Base-by-base conservation (phyloP, 345 rosid genomes). In the Noccaea bulbosa region DNA sequence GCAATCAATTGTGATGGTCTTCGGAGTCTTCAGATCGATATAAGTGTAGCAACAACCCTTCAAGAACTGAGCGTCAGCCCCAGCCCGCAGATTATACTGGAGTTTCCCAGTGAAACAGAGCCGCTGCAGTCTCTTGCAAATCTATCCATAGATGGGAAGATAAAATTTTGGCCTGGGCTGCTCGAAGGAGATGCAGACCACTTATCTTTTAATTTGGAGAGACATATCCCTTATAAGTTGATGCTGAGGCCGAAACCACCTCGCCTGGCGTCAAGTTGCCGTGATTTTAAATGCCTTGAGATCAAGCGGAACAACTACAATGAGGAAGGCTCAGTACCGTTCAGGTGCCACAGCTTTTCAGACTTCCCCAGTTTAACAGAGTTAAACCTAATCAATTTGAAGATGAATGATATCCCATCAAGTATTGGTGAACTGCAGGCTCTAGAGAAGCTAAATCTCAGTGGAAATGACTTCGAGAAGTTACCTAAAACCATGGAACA, bases 291-390 rank as follows among this genome's bases (percentile, higher is more conserved):
- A 14, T 8, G 52, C 67, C 67, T 62, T 40, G 15, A 52, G 14
- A 62, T 62, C 52, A 44, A 44, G 24, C 45, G 67, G 41, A 44
- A 14, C 27, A 44, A 14, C 40, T 27, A 44, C 40, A 62, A 62
- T 44, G 67, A 62, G 45, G 15, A 44, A n/a, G 52, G 52, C 45
- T 62, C 67, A 20, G 22, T 20, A 44, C 67, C 39, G 44, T 62
- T 62, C 52, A 27, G 30, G 0, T 27, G 30, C 30, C 30, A 44
- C 14, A 15, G 40, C 52, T 62, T 62, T 62, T 40, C 67, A 30
- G 67, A 44, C 45, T 62, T 62, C 15, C 67, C 67, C 1, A 52
- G 27, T 52, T 40, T 62, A 52, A 62, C 30, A 44, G 15, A 44
- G 27, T 51, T 62, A 17, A 63, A 48, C 16, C 56, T 63, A 34